phyloP scores from a whole-genome alignment of 2,329 filamentous ascomycete species.

The Botrytis porri region DNA sequence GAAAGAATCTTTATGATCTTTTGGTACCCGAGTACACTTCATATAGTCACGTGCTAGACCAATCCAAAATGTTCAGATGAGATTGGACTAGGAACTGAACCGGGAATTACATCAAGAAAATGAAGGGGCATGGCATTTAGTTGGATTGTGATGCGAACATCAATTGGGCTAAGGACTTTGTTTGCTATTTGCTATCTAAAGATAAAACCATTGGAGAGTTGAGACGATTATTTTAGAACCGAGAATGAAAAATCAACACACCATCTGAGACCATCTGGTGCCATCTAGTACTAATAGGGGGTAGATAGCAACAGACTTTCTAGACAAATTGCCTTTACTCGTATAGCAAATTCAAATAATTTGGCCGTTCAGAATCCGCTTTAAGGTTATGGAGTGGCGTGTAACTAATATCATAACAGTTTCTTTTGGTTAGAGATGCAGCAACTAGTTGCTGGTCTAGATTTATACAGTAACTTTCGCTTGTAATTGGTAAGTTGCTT shows the following conservation, averaged over 20 bases:
- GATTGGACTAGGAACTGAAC: not conserved
- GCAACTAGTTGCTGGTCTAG: not conserved
- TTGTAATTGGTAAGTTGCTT: not conserved
- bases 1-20: too few relatives aligned
- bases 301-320: not conserved
- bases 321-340: not conserved
- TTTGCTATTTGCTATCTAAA: too few relatives aligned
- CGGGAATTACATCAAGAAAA: too few relatives aligned
- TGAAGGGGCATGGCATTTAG: not conserved
- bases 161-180: not conserved
- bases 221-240: not conserved
- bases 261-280: not conserved
- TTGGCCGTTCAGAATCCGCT: not conserved
- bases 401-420: not conserved
- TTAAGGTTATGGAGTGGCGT: not conserved
- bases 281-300: not conserved
- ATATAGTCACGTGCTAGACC: not conserved
- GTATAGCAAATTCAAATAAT: not conserved
- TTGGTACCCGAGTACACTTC: too few relatives aligned
- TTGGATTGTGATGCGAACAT: not conserved
- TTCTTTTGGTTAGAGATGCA: not conserved
- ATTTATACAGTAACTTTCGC: not conserved
- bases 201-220: too few relatives aligned
- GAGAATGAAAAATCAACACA: not conserved
- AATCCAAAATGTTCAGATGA: not conserved